Percentiles rank a stretch among this genome's conserved stretches.
Conservation (phyloP, 2,329 filamentous ascomycete genomes). For the Talaromyces marneffei region DNA sequence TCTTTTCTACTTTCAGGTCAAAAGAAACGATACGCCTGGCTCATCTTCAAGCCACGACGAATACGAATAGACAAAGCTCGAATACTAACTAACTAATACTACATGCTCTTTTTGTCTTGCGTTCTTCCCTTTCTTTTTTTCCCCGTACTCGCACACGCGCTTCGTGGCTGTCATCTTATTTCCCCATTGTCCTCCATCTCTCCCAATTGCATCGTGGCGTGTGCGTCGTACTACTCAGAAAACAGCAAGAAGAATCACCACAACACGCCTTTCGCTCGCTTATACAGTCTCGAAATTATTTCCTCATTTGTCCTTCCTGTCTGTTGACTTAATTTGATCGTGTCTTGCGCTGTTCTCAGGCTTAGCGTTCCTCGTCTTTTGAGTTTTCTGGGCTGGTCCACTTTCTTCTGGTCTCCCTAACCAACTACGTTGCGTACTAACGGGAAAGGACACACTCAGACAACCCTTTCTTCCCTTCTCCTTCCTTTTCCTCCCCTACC, state of each 20-base stretch:
- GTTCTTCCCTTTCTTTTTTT: background rate
- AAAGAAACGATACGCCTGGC: background rate
- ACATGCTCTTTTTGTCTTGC: background rate
- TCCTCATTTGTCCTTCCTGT: background rate
- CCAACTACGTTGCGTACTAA: background rate
- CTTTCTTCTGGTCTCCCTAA: conserved; percentile 1
- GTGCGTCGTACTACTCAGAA: background rate
- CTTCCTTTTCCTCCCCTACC: background rate
- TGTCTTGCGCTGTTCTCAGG: conserved; percentile 1
- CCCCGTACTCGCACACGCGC: background rate
- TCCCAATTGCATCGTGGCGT: background rate
- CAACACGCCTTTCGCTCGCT: background rate
- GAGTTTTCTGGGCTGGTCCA: conserved; percentile 1
- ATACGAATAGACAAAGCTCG: background rate
- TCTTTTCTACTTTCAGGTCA: background rate
- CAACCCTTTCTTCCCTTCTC: conserved; percentile 4
- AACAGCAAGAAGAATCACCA: background rate
- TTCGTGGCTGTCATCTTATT: background rate
- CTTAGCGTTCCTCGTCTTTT: conserved; percentile 4
- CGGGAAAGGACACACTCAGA: background rate
- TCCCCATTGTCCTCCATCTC: background rate
- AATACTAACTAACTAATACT: no score
- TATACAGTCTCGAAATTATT: background rate
- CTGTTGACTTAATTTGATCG: background rate
- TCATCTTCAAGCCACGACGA: background rate